These are phyloP conservation scores for Phylloporus sp. DNA, from an alignment of 768 basidiomycete species.

Conservation along the genomic window DNA sequence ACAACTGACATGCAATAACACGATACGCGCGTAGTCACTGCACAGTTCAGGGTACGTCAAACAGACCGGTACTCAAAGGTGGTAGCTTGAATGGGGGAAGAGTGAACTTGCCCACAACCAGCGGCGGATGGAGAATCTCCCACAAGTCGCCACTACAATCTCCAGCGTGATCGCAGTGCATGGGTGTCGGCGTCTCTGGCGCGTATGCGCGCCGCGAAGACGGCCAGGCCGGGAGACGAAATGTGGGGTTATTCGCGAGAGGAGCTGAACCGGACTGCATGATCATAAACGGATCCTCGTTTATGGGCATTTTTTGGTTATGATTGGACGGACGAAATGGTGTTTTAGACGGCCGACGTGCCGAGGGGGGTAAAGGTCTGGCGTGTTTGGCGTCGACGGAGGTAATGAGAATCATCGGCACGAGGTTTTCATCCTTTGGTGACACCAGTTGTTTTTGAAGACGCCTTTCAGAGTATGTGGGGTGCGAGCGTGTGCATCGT, in stretches of 20 bases:
- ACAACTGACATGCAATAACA: no score
- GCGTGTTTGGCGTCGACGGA: conserved; percentile 24
- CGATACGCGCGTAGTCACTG: neutral
- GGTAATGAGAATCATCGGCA: conserved; percentile 24
- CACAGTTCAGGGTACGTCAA: neutral
- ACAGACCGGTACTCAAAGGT: conserved; percentile 14
- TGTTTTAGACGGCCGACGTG: conserved; percentile 5
- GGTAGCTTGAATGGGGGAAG: conserved; percentile 26
- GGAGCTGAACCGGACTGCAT: neutral
- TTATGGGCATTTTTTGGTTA: neutral
- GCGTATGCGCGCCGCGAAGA: neutral
- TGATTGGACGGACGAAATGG: conserved; percentile 12
- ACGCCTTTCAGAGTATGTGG: neutral
- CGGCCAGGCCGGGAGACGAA: conserved; percentile 16
- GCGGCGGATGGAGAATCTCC: conserved; percentile 25
- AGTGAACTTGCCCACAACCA: conserved; percentile 13
- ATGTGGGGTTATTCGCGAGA: conserved; percentile 3
- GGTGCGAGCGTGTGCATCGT: no score
- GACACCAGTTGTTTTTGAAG: neutral
- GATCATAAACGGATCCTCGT: conserved; percentile 18
- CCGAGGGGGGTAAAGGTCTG: conserved; percentile 17
- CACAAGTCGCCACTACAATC: conserved; percentile 22
- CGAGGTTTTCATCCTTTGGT: neutral
- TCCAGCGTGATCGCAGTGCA: conserved; percentile 21
- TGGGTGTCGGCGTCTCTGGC: conserved; percentile 28